Base-by-base conservation (phyloP, 495 filamentous ascomycete genomes). In the Penicillium desertorum region DNA sequence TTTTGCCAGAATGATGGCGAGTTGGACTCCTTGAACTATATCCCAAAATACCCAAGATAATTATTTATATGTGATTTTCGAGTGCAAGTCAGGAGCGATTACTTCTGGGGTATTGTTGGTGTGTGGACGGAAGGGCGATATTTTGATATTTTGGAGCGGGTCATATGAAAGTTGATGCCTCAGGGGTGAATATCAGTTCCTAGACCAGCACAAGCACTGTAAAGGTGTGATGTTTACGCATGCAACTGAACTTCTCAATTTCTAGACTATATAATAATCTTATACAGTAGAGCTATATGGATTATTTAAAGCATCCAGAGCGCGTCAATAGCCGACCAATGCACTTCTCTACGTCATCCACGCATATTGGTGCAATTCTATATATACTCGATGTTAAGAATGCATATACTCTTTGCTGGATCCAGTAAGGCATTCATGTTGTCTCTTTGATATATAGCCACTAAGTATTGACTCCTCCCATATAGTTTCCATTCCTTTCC, bases 1-100 rank as follows among this genome's bases (percentile, higher is more conserved):
- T 30, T 30, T 22, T 41, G 56, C 45, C 60, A 65, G 60, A 36
- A 60, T 65, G 60, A 30, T 42, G 56, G 20, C n/a, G 23, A 37
- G 7, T 42, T 1, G 10, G 4, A 42, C 19, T 42, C 0, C 11
- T 19, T 8, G 27, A 10, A 27, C 5, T 17, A 41, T 19, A 42
- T 29, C 23, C n/a, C 16, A 11, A 20, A 32, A 6, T 20, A 20
- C 16, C 6, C 16, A 29, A 17, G 1, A 25, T 27, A 3, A 41
- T 11, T 41, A 29, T 30, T 14, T 12, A 47, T 30, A 4, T 17
- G 25, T 11, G 29, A 22, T 48, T 19, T 30, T 19, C 1, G 23
- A 32, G n/a, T 34, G 36, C 29, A 19, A 27, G 11, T 25, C 19
- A 19, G 14, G 14, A 9, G 5, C 7, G 3, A 23, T 39, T 39